Base-by-base conservation (phyloP, 768 basidiomycete genomes). In the Pisolithus tinctorius region DNA sequence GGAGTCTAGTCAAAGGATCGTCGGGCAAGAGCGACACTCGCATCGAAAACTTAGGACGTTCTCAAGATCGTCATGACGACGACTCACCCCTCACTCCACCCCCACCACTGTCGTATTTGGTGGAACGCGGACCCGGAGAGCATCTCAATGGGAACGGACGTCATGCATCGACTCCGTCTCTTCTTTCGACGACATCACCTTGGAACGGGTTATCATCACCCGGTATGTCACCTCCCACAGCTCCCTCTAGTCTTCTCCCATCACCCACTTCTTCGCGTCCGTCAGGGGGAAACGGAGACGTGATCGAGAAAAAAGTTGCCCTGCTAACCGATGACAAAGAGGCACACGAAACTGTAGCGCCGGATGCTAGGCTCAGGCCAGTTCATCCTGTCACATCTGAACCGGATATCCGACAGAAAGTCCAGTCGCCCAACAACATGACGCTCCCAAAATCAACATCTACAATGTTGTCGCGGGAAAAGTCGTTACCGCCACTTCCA, bases 81-180 rank as follows among this genome's bases (percentile, higher is more conserved):
- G 82, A 88, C 57, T 66, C 75, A 8, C 93, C 90, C 4, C 73
- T 96, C 38, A 83, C 88, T 3, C 95, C 94, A 1, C 95, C 95
- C 3, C 95, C 95, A 4, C 86, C 92, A 4, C 63, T 98, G 48
- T 91, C 91, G 0, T 94, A 93, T 69, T 78, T 97, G 44, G 91
- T 92, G 2, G 71, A 68, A 54, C 68, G 71, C 54, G 74, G 78
- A 51, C 78, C 78, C 39, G 75, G 77, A n/a, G 77, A 81, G 41
- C 73, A 74, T 30, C 75, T 80, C 14, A 55, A 71, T 40, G 63
- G 65, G 31, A 68, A 71, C 43, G 73, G 72, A 46, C 80, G 86
- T 5, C 84, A 83, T 59, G 73, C 77, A 25, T 88, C 88, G 14
- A 83, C 84, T 4, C 80, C 83, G 11, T 88, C 88, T 20, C 69